These are phyloP conservation scores for Russula sp. DNA, from an alignment of 768 basidiomycete species.

Conservation along the genomic window DNA sequence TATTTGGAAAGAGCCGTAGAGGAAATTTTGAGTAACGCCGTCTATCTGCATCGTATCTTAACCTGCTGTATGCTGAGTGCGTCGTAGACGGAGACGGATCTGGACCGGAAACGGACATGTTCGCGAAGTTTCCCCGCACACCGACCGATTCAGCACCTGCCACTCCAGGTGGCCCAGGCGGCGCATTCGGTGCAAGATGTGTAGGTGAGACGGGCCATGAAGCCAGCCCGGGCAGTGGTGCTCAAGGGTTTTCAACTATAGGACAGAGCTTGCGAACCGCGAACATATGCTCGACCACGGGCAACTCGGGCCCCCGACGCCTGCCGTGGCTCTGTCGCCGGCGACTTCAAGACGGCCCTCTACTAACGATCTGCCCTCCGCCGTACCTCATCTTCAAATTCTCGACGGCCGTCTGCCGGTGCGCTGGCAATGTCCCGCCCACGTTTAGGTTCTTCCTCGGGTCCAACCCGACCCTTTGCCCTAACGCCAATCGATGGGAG, in stretches of 20 bases:
- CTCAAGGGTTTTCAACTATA: slow-evolving; percentile 32
- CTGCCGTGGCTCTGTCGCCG: slow-evolving; percentile 46
- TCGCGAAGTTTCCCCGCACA: slow-evolving; percentile 68
- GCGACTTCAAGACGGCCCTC: slow-evolving; percentile 46
- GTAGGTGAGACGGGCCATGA: slow-evolving; percentile 51
- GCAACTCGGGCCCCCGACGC: slow-evolving; percentile 68
- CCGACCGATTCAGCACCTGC: slow-evolving; percentile 58
- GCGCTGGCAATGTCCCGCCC: slow-evolving; percentile 21
- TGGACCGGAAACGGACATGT: slow-evolving; percentile 62
- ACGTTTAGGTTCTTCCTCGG: slow-evolving; percentile 23
- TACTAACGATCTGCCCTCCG: slow-evolving; percentile 24
- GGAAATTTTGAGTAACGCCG: slow-evolving; percentile 70
- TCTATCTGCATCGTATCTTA: slow-evolving; percentile 21
- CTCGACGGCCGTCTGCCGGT: slow-evolving; percentile 27
- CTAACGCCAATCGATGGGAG: slow-evolving; percentile 20
- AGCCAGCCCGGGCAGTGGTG: not conserved
- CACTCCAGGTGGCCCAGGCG: slow-evolving; percentile 57
- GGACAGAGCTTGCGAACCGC: slow-evolving; percentile 82
- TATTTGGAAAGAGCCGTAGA: slow-evolving; percentile 75
- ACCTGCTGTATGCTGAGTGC: slow-evolving; percentile 18
- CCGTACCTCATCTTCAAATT: slow-evolving; percentile 21
- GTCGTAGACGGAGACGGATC: slow-evolving; percentile 70
- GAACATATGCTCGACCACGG: slow-evolving; percentile 94
- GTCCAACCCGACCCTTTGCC: slow-evolving; percentile 15
- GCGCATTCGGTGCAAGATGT: slow-evolving; percentile 89